Evolutionary conservation across 2,329 filamentous ascomycete species (phyloP), one percentile per base, ranked within the genome.

Genomic region (Byssoonygena ceratinophila): DNA sequence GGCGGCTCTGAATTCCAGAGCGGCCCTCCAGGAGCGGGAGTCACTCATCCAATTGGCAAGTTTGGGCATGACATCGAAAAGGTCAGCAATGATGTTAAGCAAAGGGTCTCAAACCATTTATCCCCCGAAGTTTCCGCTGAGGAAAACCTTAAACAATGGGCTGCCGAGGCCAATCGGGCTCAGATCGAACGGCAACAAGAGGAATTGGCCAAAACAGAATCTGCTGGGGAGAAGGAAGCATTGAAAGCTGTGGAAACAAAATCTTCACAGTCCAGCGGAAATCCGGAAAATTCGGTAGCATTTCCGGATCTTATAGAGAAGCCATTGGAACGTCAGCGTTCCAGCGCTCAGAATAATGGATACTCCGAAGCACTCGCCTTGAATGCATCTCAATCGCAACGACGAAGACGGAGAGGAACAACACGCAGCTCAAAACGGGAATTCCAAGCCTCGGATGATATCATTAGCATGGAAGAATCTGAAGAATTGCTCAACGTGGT

Each of bases 401-500:
- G 64, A 51, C 66, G 71, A 39, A 64, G 72, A 56, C 62, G 73
- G 49, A 63, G 73, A 57, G 69, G 68, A 14, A 73, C 68, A 18
- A 75, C 73, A 1, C 67, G 71, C 51, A 68, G 69, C 39, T 74
- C 71, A n/a, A 69, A 68, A 58, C 63, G 70, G 20, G 72, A 74
- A 20, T 73, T 75, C 57, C 69, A 68, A 57, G 71, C 77, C 12
- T 72, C 76, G 1, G 90, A 95, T 56, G 88, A 94, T 48, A 73
- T 96, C 59, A 76, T 96, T 50, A 77, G 79, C 25, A 80, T 80
- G 51, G 77, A 78, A 4, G 87, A 94, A 59, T 87, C 89, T 1
- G 90, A 94, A 65, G 84, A 87, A 60, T 70, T 97, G 59, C 74
- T 96, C 59, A 79, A 81, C 57, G 72, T 92, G 72, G 79, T 92